These are phyloP conservation scores for Fusarium napiforme DNA, from an alignment of 2,329 filamentous ascomycete species.

Conservation along the genomic window DNA sequence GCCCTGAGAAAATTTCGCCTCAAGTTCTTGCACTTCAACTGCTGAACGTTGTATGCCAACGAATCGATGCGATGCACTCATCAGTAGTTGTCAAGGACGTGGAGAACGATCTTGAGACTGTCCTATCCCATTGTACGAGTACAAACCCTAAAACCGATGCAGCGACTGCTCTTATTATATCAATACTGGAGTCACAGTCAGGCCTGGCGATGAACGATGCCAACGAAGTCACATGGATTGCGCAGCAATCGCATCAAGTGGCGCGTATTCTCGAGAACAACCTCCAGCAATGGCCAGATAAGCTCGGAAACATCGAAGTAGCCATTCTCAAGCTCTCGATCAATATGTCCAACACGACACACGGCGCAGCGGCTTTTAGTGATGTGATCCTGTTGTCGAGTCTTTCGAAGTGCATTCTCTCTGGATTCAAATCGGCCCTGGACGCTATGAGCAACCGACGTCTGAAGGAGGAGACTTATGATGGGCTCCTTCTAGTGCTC, in stretches of 20 bases:
- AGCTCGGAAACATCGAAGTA: conserved; percentile 43
- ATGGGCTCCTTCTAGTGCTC: conserved; percentile 80
- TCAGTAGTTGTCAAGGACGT: conserved; percentile 47
- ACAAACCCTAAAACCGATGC: conserved; percentile 41
- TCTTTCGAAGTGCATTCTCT: conserved; percentile 62
- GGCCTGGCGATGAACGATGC: conserved; percentile 40
- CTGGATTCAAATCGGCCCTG: conserved; percentile 61
- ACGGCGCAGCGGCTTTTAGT: conserved; percentile 76
- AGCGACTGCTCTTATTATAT: conserved; percentile 58
- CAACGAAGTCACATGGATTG: conserved; percentile 37
- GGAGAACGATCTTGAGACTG: conserved; percentile 40
- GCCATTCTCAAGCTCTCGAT: conserved; percentile 70
- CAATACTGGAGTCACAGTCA: conserved; percentile 51
- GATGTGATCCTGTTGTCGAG: conserved; percentile 64
- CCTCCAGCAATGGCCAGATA: conserved; percentile 47
- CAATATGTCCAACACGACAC: conserved; percentile 86
- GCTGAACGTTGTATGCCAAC: conserved; percentile 59
- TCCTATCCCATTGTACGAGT: conserved; percentile 39
- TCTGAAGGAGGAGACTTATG: conserved; percentile 65
- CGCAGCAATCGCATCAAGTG: conserved; percentile 45
- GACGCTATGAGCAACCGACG: conserved; percentile 60
- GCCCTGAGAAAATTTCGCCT: conserved; percentile 66
- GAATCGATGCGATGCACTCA: conserved; percentile 44
- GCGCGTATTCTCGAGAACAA: conserved; percentile 46
- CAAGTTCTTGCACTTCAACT: conserved; percentile 72